Evolutionary conservation across 2,329 filamentous ascomycete genomes (phyloP), one percentile per base, ranked within the genome.

Genomic region (Bertia moriformis): DNA sequence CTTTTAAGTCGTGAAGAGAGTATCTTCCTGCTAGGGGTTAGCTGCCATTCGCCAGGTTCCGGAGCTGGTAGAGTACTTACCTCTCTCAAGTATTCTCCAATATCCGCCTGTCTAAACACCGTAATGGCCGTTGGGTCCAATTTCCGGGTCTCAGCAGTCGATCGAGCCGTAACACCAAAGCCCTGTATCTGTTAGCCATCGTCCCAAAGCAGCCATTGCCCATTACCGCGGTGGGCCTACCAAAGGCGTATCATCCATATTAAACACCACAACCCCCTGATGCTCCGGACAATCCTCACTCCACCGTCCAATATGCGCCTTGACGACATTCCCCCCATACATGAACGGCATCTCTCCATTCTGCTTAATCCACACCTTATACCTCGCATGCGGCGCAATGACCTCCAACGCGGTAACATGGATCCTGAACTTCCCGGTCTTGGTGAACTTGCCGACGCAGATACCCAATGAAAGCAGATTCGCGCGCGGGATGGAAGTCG

Each of bases 271-370:
- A 12, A 94, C 80, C 32, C 91, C 91, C 51, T 87, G 80, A 60
- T 96, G 88, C 61, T 93, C 87, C 0, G 89, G 88, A 51, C 83
- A 88, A 64, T 96, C 89, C 52, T 94, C 87, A 30, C 78, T 83
- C 78, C 83, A 89, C 44, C 87, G 66, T 15, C 85, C 85, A 4
- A 65, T 59, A 56, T 87, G 82, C 20, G 80, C 82, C 58, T 85
- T 85, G 48, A 93, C 75, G 39, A 93, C 70, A 59, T 96, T 88
- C 41, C 85, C 84, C 39, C 91, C 91, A 61, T 96, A 98, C 37
- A 98, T 64, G 58, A 93, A 96, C 1, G 91, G 89, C 87, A 95
- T 94, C 53, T 93, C 88, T 48, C 91, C 91, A 61, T 96, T 96
- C 43, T 79, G 73, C 62, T 93, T 93, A 48, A 98, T 80, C 87